Conservation (phyloP, 208 protist genomes). For the Crithidia acanthocephali region DNA sequence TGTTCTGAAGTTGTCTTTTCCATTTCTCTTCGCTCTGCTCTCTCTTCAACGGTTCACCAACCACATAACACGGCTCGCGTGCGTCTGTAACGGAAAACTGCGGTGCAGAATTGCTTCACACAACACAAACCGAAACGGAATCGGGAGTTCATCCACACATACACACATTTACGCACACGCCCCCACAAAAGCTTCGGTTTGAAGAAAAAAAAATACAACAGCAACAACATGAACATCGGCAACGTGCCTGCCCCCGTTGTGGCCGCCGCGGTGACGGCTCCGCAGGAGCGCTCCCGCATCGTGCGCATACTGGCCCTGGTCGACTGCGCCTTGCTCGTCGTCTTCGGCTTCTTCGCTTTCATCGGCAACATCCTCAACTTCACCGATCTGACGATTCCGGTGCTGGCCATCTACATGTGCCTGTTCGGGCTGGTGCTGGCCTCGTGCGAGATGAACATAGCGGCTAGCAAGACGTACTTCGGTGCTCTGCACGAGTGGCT, state of each 20-base stretch:
- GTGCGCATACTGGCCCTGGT: conserved; percentile 19
- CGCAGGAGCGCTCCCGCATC: conserved; percentile 17
- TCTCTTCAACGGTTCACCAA: too few species aligned
- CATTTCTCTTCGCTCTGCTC: too few species aligned
- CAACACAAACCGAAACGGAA: too few species aligned
- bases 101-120: too few species aligned
- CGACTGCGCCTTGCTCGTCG: conserved; percentile 33
- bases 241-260: conserved; percentile 1
- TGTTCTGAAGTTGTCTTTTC: too few species aligned
- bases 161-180: not conserved
- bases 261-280: not conserved
- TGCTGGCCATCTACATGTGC: conserved; percentile 43
- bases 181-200: not conserved
- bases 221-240: conserved; percentile 15
- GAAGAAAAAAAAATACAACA: not conserved
- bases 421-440: conserved; percentile 40
- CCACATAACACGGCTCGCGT: too few species aligned
- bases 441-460: conserved; percentile 28
- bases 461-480: conserved; percentile 30
- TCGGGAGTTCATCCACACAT: not conserved
- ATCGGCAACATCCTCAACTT: conserved; percentile 36
- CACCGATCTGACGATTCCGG: conserved; percentile 19
- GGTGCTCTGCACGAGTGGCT: conserved; percentile 40
- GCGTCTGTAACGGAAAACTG: too few species aligned
- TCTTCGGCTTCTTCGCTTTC: conserved; percentile 35